Conservation (phyloP, 164 flowering plant species). For the Dillenia turbinata region DNA sequence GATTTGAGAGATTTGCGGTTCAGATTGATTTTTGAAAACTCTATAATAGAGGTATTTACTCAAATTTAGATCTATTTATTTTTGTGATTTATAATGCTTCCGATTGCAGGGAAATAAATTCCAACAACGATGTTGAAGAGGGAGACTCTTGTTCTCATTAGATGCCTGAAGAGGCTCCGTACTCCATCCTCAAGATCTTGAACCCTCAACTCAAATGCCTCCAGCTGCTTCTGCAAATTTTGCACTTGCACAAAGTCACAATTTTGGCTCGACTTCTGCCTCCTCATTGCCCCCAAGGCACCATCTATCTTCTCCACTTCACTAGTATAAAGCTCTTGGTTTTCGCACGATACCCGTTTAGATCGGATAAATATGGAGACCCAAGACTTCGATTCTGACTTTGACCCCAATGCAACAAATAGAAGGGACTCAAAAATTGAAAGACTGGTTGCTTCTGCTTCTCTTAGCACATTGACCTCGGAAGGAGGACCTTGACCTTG, state of each 20-base stretch:
- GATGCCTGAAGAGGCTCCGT: conserved; percentile 24
- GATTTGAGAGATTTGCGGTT: too few relatives aligned
- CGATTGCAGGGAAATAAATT: too few relatives aligned
- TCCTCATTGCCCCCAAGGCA: conserved; percentile 6
- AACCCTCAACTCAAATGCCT: conserved; percentile 21
- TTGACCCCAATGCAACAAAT: conserved; percentile 3
- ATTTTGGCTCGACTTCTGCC: background rate
- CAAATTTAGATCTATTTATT: too few relatives aligned
- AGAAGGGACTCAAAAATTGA: conserved; percentile 9
- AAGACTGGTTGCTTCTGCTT: conserved; percentile 11
- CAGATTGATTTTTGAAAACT: too few relatives aligned
- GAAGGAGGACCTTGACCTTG: conserved; percentile 4
- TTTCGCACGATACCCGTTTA: conserved; percentile 13
- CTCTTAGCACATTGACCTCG: conserved; percentile 8
- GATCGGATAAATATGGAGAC: conserved; percentile 23
- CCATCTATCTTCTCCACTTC: conserved; percentile 12
- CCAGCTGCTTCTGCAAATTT: conserved; percentile 11
- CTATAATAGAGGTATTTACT: too few relatives aligned
- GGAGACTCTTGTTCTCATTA: conserved; percentile 42
- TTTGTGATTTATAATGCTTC: too few relatives aligned
- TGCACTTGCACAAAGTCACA: conserved; percentile 9
- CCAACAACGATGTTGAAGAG: conserved; percentile 42
- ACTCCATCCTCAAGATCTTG: conserved; percentile 40
- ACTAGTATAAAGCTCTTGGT: background rate
- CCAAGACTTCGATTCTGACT: background rate